Conservation (phyloP, 768 basidiomycete species). For the Rhodotorula babjevae region DNA sequence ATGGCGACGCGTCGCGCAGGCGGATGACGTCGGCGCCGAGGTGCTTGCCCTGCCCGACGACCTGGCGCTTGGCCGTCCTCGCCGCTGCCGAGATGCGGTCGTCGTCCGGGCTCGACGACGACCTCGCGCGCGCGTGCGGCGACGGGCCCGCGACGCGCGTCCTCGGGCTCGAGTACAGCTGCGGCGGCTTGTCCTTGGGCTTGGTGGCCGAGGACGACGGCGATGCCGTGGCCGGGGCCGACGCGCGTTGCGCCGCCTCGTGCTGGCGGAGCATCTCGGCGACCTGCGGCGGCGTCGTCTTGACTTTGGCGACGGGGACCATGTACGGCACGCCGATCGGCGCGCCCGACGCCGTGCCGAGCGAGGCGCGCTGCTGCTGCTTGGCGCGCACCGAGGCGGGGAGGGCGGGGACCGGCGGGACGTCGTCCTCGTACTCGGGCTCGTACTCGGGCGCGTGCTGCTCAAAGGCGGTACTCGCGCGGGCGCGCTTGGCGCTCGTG, state of each 20-base stretch:
- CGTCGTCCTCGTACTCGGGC: not conserved
- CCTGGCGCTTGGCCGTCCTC: not conserved
- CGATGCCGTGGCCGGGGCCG: not conserved
- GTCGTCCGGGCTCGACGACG: constrained; percentile 1
- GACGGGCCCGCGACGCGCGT: not conserved
- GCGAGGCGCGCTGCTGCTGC: not conserved
- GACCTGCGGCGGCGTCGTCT: constrained; percentile 9
- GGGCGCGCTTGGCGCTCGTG: no score
- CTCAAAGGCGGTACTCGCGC: not conserved
- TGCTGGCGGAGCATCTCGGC: not conserved
- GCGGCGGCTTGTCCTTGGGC: no score
- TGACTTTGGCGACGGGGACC: constrained; percentile 16
- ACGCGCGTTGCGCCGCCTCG: not conserved
- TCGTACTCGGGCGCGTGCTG: no score
- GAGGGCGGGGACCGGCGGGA: not conserved
- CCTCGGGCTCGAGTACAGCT: not conserved
- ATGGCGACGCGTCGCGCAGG: not conserved
- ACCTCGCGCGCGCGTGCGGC: not conserved
- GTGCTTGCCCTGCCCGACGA: not conserved
- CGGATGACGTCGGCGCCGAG: not conserved
- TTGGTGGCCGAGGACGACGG: not conserved
- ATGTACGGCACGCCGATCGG: constrained; percentile 22
- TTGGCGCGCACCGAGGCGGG: not conserved
- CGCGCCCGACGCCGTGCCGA: not conserved
- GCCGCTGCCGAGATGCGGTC: no score